phyloP scores from a whole-genome alignment of 352 stramenopile species.

The Phytophthora lateralis region DNA sequence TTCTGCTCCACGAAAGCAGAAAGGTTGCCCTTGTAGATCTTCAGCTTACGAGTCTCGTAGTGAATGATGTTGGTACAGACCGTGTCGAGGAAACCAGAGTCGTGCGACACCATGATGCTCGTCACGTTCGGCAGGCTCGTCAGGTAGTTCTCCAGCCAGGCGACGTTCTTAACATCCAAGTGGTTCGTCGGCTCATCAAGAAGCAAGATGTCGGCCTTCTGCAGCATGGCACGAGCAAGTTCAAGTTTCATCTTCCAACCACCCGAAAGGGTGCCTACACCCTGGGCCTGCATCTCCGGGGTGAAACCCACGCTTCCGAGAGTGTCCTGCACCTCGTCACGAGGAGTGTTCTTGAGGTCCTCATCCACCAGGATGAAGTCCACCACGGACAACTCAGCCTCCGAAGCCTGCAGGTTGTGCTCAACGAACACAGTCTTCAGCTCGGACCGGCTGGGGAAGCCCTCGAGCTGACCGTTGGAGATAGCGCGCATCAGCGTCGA shows the following conservation, averaged over 20 bases:
- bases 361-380: conserved; percentile 89
- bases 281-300: conserved; percentile 91
- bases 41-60: conserved; percentile 94
- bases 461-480: conserved; percentile 95
- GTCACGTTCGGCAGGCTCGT: conserved; percentile 89
- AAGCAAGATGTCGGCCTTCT: conserved; percentile 96
- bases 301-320: conserved; percentile 94
- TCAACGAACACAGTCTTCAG: conserved; percentile 97
- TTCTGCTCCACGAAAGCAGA: conserved; percentile 87
- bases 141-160: conserved; percentile 94
- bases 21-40: conserved; percentile 90
- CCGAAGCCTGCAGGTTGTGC: conserved; percentile 95
- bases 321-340: conserved; percentile 92
- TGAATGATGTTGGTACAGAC: conserved; percentile 98
- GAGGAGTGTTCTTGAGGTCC: conserved; percentile 90
- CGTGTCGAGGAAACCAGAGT: conserved; percentile 97
- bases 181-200: conserved; percentile 97
- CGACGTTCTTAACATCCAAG: conserved; percentile 93
- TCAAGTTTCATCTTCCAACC: conserved; percentile 97
- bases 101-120: conserved; percentile 95
- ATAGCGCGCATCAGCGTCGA: conserved; percentile 98
- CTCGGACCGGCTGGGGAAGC: conserved; percentile 95
- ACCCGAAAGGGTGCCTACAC: conserved; percentile 93
- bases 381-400: conserved; percentile 82
- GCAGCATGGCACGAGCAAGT: conserved; percentile 93